A percentile compares a stretch with the other conserved stretches of the same genome.
These are phyloP conservation scores for Eucalyptus globulus DNA, from an alignment of 345 rosid species.

Conservation along the genomic window DNA sequence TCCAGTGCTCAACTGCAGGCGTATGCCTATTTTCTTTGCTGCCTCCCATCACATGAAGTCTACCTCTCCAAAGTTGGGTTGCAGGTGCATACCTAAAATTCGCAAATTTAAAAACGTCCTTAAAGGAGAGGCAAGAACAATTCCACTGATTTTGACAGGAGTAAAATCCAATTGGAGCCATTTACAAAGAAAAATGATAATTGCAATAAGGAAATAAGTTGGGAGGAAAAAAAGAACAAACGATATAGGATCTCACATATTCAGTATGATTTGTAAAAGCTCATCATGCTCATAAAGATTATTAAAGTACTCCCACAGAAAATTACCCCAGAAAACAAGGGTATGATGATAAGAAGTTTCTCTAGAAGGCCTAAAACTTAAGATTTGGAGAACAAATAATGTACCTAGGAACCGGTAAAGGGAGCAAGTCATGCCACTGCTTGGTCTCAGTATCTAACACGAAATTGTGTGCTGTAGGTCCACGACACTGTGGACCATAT, in stretches of 20 bases:
- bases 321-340: not conserved
- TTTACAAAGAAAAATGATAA: not conserved
- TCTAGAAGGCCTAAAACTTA: not conserved
- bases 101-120: not conserved
- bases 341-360: not conserved
- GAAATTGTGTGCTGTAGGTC: constrained; percentile 74
- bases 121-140: not conserved
- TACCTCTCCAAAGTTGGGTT: constrained; percentile 94
- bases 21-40: constrained; percentile 89
- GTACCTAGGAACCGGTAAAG: constrained; percentile 89
- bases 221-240: not conserved
- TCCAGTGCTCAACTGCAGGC: constrained; percentile 86
- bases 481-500: constrained; percentile 94
- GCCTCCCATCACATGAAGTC: constrained; percentile 99
- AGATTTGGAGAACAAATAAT: not conserved
- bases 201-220: not conserved
- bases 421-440: constrained; percentile 54
- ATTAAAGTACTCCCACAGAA: not conserved
- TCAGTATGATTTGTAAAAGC: not conserved
- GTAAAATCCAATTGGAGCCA: not conserved
- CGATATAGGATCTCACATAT: not conserved
- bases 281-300: not conserved
- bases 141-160: not conserved
- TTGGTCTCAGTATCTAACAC: constrained; percentile 85
- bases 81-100: constrained; percentile 89